Evolutionary conservation across 768 basidiomycete species (phyloP).

Genomic region (Phaffia tasmanica): DNA sequence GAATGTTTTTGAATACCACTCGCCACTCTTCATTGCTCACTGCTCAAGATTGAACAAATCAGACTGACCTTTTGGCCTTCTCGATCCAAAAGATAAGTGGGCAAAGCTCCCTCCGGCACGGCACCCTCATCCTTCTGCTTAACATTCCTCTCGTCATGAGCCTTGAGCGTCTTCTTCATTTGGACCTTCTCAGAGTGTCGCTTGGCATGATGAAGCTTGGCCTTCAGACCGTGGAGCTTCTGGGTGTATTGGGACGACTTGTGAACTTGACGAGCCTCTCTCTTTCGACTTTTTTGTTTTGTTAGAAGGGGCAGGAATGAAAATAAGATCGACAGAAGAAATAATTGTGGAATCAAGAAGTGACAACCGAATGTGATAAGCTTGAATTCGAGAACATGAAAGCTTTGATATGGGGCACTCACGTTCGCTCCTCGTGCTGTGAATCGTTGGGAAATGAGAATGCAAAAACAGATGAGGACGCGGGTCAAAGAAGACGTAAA

Average conservation of each 20-base stretch:
- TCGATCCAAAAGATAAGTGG: conserved; percentile 89
- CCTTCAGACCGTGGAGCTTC: conserved; percentile 90
- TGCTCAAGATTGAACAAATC: too few species aligned
- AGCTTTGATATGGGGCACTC: conserved; percentile 34
- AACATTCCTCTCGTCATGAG: conserved; percentile 96
- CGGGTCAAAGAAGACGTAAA: neutral
- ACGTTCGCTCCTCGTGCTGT: conserved; percentile 94
- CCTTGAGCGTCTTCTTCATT: conserved; percentile 98
- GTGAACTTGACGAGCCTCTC: conserved; percentile 40
- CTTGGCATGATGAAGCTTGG: conserved; percentile 93
- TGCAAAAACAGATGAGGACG: neutral
- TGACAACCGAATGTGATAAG: neutral
- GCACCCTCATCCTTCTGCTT: conserved; percentile 75
- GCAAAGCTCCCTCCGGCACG: conserved; percentile 78
- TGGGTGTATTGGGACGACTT: conserved; percentile 71
- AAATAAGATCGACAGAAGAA: neutral
- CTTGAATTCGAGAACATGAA: too few species aligned
- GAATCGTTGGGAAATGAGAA: conserved; percentile 51
- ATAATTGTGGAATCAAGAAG: neutral
- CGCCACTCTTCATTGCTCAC: neutral
- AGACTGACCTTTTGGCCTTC: conserved; percentile 67
- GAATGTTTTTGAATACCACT: neutral
- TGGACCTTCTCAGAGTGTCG: conserved; percentile 96
- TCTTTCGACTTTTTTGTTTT: conserved; percentile 38
- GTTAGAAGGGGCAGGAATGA: conserved; percentile 4